Conservation (phyloP, 371 early-diverging fungal species). For the Globomyces sp. region DNA sequence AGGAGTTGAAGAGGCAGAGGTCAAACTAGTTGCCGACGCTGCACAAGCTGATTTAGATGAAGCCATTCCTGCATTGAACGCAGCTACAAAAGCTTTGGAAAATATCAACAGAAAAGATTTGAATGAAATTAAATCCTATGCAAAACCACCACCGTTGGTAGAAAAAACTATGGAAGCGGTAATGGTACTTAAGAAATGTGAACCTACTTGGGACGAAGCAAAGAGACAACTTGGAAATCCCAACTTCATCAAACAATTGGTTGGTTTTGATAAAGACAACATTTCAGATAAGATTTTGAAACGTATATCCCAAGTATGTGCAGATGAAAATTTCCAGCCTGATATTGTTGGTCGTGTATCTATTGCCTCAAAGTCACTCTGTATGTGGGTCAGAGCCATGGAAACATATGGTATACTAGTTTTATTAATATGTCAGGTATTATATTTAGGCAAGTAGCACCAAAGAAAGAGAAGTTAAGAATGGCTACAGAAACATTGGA, state of each 20-base stretch:
- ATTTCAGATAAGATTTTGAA: slow-evolving; percentile 58
- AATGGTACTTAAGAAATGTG: slow-evolving; percentile 58
- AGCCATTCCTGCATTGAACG: slow-evolving; percentile 54
- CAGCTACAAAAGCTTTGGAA: slow-evolving; percentile 57
- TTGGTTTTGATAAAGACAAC: slow-evolving; percentile 59
- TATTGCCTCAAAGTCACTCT: slow-evolving; percentile 55
- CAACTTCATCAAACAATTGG: slow-evolving; percentile 58
- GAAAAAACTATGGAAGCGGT: slow-evolving; percentile 64
- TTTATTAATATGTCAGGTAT: slow-evolving; percentile 30
- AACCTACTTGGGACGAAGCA: slow-evolving; percentile 65
- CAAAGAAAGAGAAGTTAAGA: slow-evolving; percentile 56
- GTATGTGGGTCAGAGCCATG: slow-evolving; percentile 62
- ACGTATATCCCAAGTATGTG: slow-evolving; percentile 51
- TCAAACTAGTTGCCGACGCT: slow-evolving; percentile 52
- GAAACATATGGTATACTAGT: slow-evolving; percentile 48
- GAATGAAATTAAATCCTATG: slow-evolving; percentile 52
- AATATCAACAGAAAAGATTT: slow-evolving; percentile 60
- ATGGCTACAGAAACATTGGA: slow-evolving; percentile 53
- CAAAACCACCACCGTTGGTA: slow-evolving; percentile 56
- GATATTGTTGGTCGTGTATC: slow-evolving; percentile 58
- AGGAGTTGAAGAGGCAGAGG: slow-evolving; percentile 57
- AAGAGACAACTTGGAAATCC: slow-evolving; percentile 61
- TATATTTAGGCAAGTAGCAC: slow-evolving; percentile 56
- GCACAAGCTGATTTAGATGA: slow-evolving; percentile 59
- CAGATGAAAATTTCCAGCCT: slow-evolving; percentile 57